Evolutionary conservation across 2,329 filamentous ascomycete genomes (phyloP).

Genomic region (Alternaria arbusti): DNA sequence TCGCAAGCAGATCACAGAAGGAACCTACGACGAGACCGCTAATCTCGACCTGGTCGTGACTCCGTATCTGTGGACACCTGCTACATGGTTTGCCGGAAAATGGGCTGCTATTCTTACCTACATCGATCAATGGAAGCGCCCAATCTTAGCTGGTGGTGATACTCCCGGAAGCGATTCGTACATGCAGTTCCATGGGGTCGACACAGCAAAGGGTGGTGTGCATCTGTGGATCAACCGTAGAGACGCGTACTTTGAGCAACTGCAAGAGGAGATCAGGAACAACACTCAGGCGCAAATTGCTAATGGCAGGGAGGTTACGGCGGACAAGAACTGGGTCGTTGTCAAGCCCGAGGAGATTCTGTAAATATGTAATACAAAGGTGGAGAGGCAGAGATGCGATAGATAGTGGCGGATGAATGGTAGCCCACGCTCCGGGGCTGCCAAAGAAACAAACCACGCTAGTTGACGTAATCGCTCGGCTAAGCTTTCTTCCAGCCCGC

Average conservation of each 20-base stretch:
- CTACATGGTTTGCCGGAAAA: conserved; percentile 41
- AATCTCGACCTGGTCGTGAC: conserved; percentile 36
- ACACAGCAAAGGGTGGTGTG: conserved; percentile 35
- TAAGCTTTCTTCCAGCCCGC: neutral
- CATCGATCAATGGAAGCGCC: conserved; percentile 41
- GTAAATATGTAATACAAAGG: conserved; percentile 5
- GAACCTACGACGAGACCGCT: conserved; percentile 30
- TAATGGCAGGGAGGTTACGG: conserved; percentile 36
- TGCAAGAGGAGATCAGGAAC: conserved; percentile 31
- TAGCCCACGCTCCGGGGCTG: neutral
- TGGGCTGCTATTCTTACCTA: conserved; percentile 42
- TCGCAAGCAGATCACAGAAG: conserved; percentile 33
- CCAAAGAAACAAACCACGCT: neutral
- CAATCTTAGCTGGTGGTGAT: conserved; percentile 35
- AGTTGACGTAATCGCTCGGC: conserved; percentile 9
- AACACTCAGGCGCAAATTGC: conserved; percentile 31
- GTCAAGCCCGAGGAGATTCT: conserved; percentile 38
- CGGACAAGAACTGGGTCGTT: conserved; percentile 41
- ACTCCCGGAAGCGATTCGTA: conserved; percentile 41
- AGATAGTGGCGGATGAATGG: neutral
- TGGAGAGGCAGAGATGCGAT: neutral
- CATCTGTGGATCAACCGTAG: conserved; percentile 39
- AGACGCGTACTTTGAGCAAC: conserved; percentile 23
- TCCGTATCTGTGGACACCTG: conserved; percentile 39
- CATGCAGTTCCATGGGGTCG: conserved; percentile 41